These are phyloP conservation scores for Lupinus albus DNA, from an alignment of 306 rosid species.

Conservation along the genomic window DNA sequence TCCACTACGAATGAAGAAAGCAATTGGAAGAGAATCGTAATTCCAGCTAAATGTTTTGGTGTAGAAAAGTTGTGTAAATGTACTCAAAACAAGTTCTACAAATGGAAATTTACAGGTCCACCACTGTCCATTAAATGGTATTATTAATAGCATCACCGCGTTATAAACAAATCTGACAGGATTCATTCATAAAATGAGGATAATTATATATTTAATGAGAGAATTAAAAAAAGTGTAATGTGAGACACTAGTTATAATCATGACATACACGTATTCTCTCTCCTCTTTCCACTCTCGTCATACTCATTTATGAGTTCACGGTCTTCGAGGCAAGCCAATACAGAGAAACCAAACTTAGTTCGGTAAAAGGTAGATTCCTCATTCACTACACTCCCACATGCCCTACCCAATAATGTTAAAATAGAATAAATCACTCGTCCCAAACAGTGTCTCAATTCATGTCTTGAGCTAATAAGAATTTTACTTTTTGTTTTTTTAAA, in stretches of 20 bases:
- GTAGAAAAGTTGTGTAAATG: not conserved
- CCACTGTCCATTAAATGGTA: constrained; percentile 39
- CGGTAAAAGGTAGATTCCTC: not conserved
- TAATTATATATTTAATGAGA: constrained; percentile 31
- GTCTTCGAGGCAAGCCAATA: constrained; percentile 27
- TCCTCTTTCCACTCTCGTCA: not conserved
- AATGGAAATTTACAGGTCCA: constrained; percentile 28
- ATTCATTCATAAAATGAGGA: constrained; percentile 37
- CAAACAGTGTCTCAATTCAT: too few relatives aligned
- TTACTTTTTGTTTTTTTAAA: too few relatives aligned
- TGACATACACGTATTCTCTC: constrained; percentile 11
- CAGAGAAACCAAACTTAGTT: not conserved
- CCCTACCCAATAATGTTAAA: too few relatives aligned
- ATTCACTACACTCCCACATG: too few relatives aligned
- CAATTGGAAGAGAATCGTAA: not conserved
- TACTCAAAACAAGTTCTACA: constrained; percentile 30
- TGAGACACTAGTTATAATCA: too few relatives aligned
- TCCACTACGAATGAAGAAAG: not conserved
- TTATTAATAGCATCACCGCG: constrained; percentile 45
- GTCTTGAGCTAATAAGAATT: too few relatives aligned
- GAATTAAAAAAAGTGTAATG: too few relatives aligned
- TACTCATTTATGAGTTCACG: not conserved
- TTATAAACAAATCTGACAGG: constrained; percentile 47
- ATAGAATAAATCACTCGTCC: too few relatives aligned
- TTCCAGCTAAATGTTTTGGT: constrained; percentile 1